Evolutionary conservation across 2,329 filamentous ascomycete species (phyloP).

Genomic region (Gnomoniopsis sp.): DNA sequence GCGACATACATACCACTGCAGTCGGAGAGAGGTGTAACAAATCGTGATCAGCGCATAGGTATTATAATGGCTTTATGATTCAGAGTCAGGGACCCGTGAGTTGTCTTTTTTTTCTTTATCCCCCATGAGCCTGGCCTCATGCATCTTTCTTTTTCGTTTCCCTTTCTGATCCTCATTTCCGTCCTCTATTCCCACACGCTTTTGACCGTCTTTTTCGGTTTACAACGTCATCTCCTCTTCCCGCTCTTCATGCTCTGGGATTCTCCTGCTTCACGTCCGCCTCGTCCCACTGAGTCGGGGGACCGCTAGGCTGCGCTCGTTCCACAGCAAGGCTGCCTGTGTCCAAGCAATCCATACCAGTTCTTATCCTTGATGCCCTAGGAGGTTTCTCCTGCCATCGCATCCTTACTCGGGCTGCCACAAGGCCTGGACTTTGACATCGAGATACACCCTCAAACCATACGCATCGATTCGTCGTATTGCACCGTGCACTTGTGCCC

Average conservation of each 20-base stretch:
- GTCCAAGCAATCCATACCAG: conserved; percentile 1
- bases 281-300: conserved; percentile 3
- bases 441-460: conserved; percentile 4
- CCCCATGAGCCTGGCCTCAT: background rate
- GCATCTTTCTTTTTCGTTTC: background rate
- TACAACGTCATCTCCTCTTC: background rate
- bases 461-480: conserved; percentile 4
- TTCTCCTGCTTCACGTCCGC: background rate
- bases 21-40: conserved; percentile 10
- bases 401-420: background rate
- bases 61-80: conserved; percentile 13
- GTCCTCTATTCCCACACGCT: background rate
- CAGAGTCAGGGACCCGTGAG: conserved; percentile 14
- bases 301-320: background rate
- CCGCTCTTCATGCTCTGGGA: background rate
- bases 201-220: background rate
- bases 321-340: background rate
- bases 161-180: background rate
- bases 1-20: conserved; percentile 16
- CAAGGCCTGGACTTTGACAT: background rate
- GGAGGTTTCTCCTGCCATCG: background rate
- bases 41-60: conserved; percentile 12
- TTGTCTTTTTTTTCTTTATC: conserved; percentile 1
- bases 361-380: conserved; percentile 7
- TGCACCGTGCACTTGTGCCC: conserved; percentile 7